Evolutionary conservation across 805 yeast genomes (phyloP), one percentile per base, ranked within the genome.

Genomic region (Kodamaea hsintzibuensis): DNA sequence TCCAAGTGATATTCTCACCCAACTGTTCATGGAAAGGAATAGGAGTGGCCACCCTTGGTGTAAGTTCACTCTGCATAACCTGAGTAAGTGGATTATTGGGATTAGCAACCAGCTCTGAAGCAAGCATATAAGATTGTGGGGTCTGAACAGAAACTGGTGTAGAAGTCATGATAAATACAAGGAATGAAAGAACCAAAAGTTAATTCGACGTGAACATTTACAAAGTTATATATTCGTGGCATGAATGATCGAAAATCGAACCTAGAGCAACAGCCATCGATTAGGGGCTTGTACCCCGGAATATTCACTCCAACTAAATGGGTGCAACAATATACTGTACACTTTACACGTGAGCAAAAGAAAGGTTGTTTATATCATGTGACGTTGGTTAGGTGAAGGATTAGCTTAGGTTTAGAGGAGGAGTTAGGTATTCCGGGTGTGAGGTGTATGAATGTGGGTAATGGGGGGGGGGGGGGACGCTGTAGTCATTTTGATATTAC

Each of bases 1-100:
- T 66, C 79, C 79, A 75, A 10, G 76, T 71, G 52, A 62, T 58
- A 18, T 65, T 62, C 25, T 60, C 65, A 10, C 60, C 64, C 42
- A 62, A 42, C 40, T 58, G 65, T 42, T 66, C 67, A 50, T 65
- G 66, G 55, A 54, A 30, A 56, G 57, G 56, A 49, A 57, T 61
- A 54, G 61, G 50, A 39, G 50, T 51, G 16, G 43, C 44, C 44
- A 42, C 35, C 9, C 47, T 25, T 5, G 47, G 52, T 2, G 62
- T n/a, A 61, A 61, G 50, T 49, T 56, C 25, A 13, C 22, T 50
- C 40, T 39, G 44, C 44, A 22, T 8, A 18, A 42, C 45, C 27
- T 48, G 51, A 12, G 39, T 22, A 22, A 42, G 27, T 5, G 44
- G 44, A 40, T 40, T 40, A 40, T 40, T 40, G 44, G 44, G 16